phyloP scores from a whole-genome alignment of 257 asterid species.

The Primulina tabacum region DNA sequence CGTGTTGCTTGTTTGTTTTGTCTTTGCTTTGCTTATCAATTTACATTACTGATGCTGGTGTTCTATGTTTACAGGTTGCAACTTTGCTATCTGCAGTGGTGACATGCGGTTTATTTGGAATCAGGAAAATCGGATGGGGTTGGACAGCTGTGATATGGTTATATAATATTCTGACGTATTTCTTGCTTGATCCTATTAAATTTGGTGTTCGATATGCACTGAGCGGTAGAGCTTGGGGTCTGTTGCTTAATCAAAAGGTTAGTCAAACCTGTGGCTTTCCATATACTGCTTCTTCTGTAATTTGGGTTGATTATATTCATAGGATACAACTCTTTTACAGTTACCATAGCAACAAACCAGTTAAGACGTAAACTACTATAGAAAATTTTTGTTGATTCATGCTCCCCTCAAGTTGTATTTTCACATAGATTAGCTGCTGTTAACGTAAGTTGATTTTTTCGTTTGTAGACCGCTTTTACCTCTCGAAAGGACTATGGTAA shows the following conservation, averaged over 20 bases:
- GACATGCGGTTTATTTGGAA: slow-evolving; percentile 34
- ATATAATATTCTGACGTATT: slow-evolving; percentile 39
- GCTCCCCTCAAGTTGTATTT: background rate
- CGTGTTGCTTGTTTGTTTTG: background rate
- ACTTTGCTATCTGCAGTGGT: slow-evolving; percentile 47
- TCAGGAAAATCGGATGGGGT: slow-evolving; percentile 46
- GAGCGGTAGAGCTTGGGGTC: slow-evolving; percentile 55
- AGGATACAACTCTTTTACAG: background rate
- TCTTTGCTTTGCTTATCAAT: background rate
- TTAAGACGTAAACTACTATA: background rate
- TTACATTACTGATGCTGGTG: background rate
- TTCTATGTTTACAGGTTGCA: slow-evolving; percentile 38
- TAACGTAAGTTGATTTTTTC: background rate
- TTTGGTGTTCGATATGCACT: slow-evolving; percentile 42
- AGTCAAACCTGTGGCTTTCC: background rate
- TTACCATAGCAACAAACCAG: background rate
- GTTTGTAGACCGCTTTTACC: slow-evolving; percentile 51
- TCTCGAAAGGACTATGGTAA: slow-evolving; percentile 51
- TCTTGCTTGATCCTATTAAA: slow-evolving; percentile 48
- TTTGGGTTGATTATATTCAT: background rate
- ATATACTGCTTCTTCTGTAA: background rate
- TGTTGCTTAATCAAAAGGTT: slow-evolving; percentile 36
- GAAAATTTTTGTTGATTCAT: background rate
- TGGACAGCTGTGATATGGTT: slow-evolving; percentile 54
- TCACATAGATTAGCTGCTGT: background rate